phyloP scores from a whole-genome alignment of 257 asterid species.

The Cruciata laevipes region DNA sequence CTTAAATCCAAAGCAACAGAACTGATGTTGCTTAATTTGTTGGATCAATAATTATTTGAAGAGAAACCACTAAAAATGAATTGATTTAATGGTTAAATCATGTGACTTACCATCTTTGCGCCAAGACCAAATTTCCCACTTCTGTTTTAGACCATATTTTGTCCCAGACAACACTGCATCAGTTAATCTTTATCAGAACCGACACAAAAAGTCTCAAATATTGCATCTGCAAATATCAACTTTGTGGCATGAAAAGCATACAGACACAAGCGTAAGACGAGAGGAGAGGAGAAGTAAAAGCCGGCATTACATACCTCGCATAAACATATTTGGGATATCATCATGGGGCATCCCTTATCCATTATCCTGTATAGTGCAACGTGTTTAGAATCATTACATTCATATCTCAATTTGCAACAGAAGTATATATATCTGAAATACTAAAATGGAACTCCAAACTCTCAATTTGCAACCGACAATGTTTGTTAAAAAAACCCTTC shows the following conservation, averaged over 20 bases:
- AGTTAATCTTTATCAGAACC: conserved; percentile 16
- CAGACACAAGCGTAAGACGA: not conserved
- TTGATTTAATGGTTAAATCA: conserved; percentile 5
- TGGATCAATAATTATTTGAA: not conserved
- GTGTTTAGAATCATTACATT: too few relatives aligned
- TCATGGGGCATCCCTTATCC: conserved; percentile 98
- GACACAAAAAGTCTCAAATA: not conserved
- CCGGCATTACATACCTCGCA: conserved; percentile 49
- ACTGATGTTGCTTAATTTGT: not conserved
- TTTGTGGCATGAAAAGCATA: not conserved
- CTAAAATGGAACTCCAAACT: too few relatives aligned
- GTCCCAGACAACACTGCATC: conserved; percentile 90
- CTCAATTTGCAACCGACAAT: too few relatives aligned
- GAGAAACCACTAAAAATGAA: not conserved
- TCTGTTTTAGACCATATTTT: conserved; percentile 85
- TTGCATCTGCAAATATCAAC: not conserved
- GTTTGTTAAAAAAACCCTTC: too few relatives aligned
- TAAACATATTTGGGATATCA: conserved; percentile 94
- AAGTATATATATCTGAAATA: too few relatives aligned
- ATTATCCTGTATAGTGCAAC: conserved; percentile 49
- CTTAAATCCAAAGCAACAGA: not conserved
- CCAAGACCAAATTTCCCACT: conserved; percentile 94
- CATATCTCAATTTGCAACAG: too few relatives aligned
- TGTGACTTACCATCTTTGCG: conserved; percentile 74
- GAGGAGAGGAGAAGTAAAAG: not conserved